These are phyloP conservation scores for Anaeromyces robustus DNA, from an alignment of 192 early-diverging fungal species.

Conservation along the genomic window DNA sequence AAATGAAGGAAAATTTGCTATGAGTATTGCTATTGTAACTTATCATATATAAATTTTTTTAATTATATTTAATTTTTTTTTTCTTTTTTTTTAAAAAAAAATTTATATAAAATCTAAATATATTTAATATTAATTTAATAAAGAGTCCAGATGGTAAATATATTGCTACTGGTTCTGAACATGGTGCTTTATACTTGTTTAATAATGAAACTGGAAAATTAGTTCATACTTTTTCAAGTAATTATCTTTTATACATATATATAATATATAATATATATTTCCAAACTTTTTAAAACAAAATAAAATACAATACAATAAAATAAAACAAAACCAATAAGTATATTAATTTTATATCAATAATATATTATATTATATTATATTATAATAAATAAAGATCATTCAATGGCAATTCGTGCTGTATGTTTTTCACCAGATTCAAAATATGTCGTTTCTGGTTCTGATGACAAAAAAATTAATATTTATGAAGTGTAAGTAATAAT, in stretches of 20 bases:
- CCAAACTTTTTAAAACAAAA: too few species aligned
- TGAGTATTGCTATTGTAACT: conserved; percentile 56
- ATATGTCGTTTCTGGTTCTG: conserved; percentile 54
- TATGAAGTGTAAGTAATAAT: conserved; percentile 39
- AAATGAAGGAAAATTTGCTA: conserved; percentile 60
- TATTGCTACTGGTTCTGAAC: conserved; percentile 61
- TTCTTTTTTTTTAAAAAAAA: background rate
- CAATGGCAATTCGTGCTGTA: conserved; percentile 57
- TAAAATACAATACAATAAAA: too few species aligned
- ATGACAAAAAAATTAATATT: conserved; percentile 64
- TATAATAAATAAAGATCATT: conserved; percentile 39
- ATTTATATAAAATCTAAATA: too few species aligned
- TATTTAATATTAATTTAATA: too few species aligned
- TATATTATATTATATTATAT: too few species aligned
- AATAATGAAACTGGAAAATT: conserved; percentile 53
- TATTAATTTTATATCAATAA: background rate
- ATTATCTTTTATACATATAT: too few species aligned
- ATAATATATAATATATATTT: too few species aligned
- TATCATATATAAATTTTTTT: background rate
- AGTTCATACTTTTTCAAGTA: conserved; percentile 36
- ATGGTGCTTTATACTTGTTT: conserved; percentile 49
- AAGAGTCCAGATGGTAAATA: conserved; percentile 62
- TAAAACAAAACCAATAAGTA: too few species aligned
- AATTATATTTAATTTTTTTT: too few species aligned
- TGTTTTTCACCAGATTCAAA: conserved; percentile 56